Percentiles rank a stretch among this genome's conserved stretches.
These are phyloP conservation scores for Prunus davidiana DNA, from an alignment of 306 rosid genomes.

Conservation along the genomic window DNA sequence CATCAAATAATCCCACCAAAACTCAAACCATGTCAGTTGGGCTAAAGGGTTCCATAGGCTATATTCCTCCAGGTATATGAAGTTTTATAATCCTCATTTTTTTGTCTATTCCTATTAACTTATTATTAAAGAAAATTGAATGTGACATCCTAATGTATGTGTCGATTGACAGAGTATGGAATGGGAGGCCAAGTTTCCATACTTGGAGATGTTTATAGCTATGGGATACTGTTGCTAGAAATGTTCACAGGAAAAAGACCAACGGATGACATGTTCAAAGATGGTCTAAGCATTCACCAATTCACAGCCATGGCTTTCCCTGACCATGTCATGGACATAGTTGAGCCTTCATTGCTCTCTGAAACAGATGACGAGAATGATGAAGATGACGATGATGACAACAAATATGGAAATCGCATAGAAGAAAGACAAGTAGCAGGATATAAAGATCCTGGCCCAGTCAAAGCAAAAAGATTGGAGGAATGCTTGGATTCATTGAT, in stretches of 20 bases:
- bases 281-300: constrained; percentile 15
- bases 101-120: not conserved
- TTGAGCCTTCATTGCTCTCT: constrained; percentile 32
- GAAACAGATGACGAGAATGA: constrained; percentile 3
- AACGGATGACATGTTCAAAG: constrained; percentile 15
- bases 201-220: constrained; percentile 31
- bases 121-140: not conserved
- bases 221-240: constrained; percentile 28
- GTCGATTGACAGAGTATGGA: constrained; percentile 19
- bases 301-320: constrained; percentile 5
- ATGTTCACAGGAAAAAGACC: constrained; percentile 28
- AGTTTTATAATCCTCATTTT: not conserved
- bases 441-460: not conserved
- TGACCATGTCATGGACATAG: constrained; percentile 29
- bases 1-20: constrained; percentile 10
- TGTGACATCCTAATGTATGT: not conserved
- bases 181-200: constrained; percentile 24
- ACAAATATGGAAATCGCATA: not conserved
- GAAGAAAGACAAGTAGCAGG: constrained; percentile 5
- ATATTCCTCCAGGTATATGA: constrained; percentile 32
- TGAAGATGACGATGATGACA: no score
- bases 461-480: constrained; percentile 2
- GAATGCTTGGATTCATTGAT: constrained; percentile 32
- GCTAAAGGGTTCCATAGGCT: constrained; percentile 35
- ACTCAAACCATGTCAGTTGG: constrained; percentile 1